Evolutionary conservation across 2,329 filamentous ascomycete species (phyloP).

Genomic region (Fusarium illudens): DNA sequence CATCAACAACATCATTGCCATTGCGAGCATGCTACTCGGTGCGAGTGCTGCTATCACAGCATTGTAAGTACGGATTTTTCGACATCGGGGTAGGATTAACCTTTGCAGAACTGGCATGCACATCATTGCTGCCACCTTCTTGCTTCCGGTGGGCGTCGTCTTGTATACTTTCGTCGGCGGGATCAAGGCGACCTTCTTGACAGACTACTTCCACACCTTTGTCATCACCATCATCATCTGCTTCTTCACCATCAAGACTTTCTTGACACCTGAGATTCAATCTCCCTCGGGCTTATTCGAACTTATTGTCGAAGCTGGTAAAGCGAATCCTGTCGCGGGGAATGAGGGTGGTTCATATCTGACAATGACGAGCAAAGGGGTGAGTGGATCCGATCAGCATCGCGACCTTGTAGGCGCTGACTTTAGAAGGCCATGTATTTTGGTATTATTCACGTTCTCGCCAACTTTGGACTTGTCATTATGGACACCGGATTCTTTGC

Average conservation of each 20-base stretch:
- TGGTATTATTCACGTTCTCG: conserved; percentile 57
- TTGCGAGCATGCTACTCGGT: conserved; percentile 61
- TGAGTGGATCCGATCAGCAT: conserved; percentile 21
- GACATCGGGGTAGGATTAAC: neutral
- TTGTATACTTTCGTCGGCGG: conserved; percentile 52
- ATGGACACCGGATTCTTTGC: conserved; percentile 65
- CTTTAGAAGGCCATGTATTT: conserved; percentile 55
- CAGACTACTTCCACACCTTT: conserved; percentile 64
- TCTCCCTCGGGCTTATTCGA: conserved; percentile 60
- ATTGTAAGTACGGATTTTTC: conserved; percentile 35
- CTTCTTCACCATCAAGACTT: conserved; percentile 57
- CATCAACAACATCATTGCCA: conserved; percentile 63
- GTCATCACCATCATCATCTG: conserved; percentile 62
- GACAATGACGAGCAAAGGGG: conserved; percentile 64
- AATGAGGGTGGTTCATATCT: conserved; percentile 61
- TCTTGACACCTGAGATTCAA: conserved; percentile 56
- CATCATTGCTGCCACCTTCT: conserved; percentile 58
- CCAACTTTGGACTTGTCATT: conserved; percentile 62
- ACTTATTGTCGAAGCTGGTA: conserved; percentile 55
- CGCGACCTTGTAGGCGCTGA: neutral
- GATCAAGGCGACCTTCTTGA: conserved; percentile 55
- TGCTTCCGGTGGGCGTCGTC: conserved; percentile 51
- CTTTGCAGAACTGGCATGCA: conserved; percentile 55
- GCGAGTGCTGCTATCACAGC: conserved; percentile 48
- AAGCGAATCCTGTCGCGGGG: conserved; percentile 56